phyloP scores from a whole-genome alignment of 352 stramenopile genomes.

The Pythium myriotylum region DNA sequence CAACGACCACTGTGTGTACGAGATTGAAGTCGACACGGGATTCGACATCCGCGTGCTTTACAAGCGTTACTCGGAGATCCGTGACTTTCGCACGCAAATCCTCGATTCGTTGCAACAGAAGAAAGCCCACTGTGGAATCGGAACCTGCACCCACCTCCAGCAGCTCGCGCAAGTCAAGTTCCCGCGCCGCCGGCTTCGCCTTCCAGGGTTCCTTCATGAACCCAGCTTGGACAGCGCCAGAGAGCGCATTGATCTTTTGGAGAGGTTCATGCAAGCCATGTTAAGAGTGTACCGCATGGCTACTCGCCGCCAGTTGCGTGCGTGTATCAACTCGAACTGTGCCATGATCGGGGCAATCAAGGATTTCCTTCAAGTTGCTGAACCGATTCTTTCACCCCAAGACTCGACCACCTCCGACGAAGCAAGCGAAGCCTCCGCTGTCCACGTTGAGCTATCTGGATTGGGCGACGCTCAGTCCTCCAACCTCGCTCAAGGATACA shows the following conservation, averaged over 20 bases:
- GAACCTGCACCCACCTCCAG: conserved; percentile 44
- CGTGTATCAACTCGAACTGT: conserved; percentile 62
- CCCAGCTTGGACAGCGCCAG: conserved; percentile 35
- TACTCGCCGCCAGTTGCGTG: conserved; percentile 50
- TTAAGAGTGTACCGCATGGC: conserved; percentile 53
- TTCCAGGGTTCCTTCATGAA: conserved; percentile 13
- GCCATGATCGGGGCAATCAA: conserved; percentile 43
- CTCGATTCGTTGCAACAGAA: conserved; percentile 28
- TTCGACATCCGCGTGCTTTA: conserved; percentile 53
- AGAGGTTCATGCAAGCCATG: conserved; percentile 57
- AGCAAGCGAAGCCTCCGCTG: no score
- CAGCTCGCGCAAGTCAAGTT: conserved; percentile 60
- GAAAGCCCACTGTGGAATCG: conserved; percentile 36
- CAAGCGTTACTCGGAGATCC: conserved; percentile 78
- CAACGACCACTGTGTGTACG: conserved; percentile 51
- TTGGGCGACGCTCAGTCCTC: no score
- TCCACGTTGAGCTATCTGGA: no score
- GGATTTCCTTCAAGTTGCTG: conserved; percentile 41
- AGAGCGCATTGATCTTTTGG: conserved; percentile 42
- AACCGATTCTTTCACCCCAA: not conserved
- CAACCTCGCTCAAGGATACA: no score
- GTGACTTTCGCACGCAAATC: conserved; percentile 53
- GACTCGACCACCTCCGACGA: not conserved
- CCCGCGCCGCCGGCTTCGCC: conserved; percentile 37
- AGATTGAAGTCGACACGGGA: conserved; percentile 58